A percentile compares a stretch with the other conserved stretches of the same genome.
Evolutionary conservation across 129 eudicot species (phyloP).

Genomic region (Centaurea solstitialis): DNA sequence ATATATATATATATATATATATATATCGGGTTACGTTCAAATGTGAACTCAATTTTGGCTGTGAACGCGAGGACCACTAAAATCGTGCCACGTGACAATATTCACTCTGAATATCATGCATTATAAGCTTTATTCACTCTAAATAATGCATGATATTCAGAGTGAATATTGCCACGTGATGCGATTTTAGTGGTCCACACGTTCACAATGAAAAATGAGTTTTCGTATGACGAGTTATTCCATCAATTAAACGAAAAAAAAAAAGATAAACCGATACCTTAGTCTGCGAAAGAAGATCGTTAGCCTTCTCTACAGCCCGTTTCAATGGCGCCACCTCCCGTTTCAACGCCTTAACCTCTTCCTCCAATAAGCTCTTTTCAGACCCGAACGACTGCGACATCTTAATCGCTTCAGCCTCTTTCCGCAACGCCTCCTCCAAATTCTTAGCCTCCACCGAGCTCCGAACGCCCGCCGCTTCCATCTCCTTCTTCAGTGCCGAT

Average conservation of each 20-base stretch:
- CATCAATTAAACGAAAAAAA: background rate
- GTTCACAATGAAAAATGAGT: too few species aligned
- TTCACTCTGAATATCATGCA: too few species aligned
- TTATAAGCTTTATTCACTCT: too few species aligned
- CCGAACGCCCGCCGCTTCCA: slow-evolving; percentile 33
- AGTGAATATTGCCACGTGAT: too few species aligned
- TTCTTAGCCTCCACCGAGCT: slow-evolving; percentile 23
- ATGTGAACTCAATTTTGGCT: too few species aligned
- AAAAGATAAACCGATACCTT: slow-evolving; percentile 39
- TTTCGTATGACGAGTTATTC: too few species aligned
- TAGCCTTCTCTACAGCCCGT: slow-evolving; percentile 39
- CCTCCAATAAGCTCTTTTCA: slow-evolving; percentile 41
- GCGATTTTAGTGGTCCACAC: too few species aligned
- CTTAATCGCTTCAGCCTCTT: slow-evolving; percentile 46
- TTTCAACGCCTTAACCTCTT: slow-evolving; percentile 36
- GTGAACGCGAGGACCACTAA: too few species aligned
- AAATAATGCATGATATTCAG: too few species aligned
- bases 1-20: too few species aligned
- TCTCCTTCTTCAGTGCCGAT: slow-evolving; percentile 27
- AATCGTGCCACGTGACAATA: too few species aligned
- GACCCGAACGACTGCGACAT: slow-evolving; percentile 30
- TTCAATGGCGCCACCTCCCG: slow-evolving; percentile 18
- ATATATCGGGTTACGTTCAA: too few species aligned
- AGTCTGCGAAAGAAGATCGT: slow-evolving; percentile 35
- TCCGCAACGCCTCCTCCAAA: slow-evolving; percentile 35